Conservation (phyloP, 2,329 filamentous ascomycete genomes). For the Penicillium freii region DNA sequence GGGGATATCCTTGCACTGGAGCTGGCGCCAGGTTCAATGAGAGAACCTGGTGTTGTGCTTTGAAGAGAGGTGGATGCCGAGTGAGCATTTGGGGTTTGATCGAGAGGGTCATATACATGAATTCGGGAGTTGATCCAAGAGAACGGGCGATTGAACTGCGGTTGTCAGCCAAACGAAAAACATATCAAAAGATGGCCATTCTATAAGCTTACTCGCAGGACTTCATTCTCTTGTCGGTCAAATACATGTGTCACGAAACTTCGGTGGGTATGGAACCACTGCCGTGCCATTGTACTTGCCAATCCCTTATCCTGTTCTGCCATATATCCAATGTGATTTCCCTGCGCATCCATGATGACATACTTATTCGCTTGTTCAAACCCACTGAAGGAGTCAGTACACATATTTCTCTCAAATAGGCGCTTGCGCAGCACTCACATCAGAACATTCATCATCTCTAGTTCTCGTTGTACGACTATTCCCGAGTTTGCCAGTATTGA, state of each 20-base stretch:
- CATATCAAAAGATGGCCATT: background rate
- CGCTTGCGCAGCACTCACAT: conserved; percentile 37
- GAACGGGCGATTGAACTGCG: conserved; percentile 60
- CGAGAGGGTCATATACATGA: conserved; percentile 55
- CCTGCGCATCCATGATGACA: conserved; percentile 63
- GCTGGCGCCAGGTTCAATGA: conserved; percentile 39
- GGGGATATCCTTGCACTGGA: conserved; percentile 54
- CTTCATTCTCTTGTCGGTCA: conserved; percentile 59
- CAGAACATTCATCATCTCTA: conserved; percentile 66
- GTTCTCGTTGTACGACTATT: conserved; percentile 60
- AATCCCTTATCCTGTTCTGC: conserved; percentile 63
- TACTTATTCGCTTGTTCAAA: conserved; percentile 68
- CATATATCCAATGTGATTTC: conserved; percentile 63
- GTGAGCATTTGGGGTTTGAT: conserved; percentile 31
- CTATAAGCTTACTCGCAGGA: conserved; percentile 48
- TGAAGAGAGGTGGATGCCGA: conserved; percentile 47
- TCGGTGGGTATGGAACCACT: conserved; percentile 61
- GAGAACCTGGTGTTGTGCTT: conserved; percentile 43
- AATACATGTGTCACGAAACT: conserved; percentile 66
- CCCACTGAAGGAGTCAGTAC: conserved; percentile 40
- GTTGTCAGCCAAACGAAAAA: conserved; percentile 9
- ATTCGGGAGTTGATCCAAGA: conserved; percentile 62
- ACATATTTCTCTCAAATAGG: background rate
- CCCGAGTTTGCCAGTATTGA: conserved; percentile 60
- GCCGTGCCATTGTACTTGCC: conserved; percentile 55